Evolutionary conservation across 2,329 filamentous ascomycete genomes (phyloP).

Genomic region (Ramularia endophylla): DNA sequence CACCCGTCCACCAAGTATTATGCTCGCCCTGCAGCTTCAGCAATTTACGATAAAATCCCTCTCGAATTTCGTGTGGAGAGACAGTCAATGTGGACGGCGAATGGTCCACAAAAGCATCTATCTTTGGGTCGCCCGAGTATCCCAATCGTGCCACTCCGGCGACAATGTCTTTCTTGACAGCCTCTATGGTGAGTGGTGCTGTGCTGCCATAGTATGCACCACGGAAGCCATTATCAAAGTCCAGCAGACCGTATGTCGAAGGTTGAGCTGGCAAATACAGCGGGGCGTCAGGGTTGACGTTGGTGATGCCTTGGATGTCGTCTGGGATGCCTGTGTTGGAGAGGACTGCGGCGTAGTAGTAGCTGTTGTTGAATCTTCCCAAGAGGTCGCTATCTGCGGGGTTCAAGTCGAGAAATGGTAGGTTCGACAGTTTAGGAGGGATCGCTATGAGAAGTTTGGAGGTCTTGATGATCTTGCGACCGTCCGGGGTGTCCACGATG

Average conservation of each 20-base stretch:
- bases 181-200: conserved; percentile 7
- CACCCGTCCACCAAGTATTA: conserved; percentile 26
- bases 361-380: conserved; percentile 26
- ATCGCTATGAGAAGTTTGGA: conserved; percentile 32
- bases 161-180: conserved; percentile 12
- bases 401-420: conserved; percentile 29
- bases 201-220: conserved; percentile 13
- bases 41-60: conserved; percentile 26
- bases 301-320: conserved; percentile 2
- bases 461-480: conserved; percentile 27
- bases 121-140: conserved; percentile 5
- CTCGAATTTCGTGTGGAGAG: conserved; percentile 17
- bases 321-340: conserved; percentile 32
- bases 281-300: neutral
- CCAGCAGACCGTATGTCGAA: neutral
- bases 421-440: conserved; percentile 29
- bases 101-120: conserved; percentile 22
- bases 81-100: conserved; percentile 23
- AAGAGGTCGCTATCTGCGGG: conserved; percentile 28
- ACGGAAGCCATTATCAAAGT: conserved; percentile 7
- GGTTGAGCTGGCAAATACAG: neutral
- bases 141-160: neutral
- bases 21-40: conserved; percentile 23
- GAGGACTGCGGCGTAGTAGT: conserved; percentile 34
- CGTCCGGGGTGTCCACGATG: conserved; percentile 27